phyloP scores from a whole-genome alignment of 1,284 basidiomycete genomes.

The Boletus mariae region DNA sequence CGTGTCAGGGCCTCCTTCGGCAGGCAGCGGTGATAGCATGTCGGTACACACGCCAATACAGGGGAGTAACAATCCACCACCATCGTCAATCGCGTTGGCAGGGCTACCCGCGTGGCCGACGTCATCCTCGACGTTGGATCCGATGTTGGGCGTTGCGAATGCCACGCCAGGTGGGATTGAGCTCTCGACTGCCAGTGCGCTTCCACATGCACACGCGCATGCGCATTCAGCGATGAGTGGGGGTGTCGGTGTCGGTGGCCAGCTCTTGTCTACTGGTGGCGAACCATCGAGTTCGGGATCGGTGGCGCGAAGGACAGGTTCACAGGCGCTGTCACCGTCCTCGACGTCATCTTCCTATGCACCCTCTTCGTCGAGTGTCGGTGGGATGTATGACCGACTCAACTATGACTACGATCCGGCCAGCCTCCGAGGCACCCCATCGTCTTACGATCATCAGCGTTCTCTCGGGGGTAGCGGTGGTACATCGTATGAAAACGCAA shows the following conservation, averaged over 20 bases:
- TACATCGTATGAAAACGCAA: slow-evolving; percentile 17
- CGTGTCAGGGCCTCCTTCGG: slow-evolving; percentile 17
- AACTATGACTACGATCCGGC: slow-evolving; percentile 26
- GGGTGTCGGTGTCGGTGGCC: slow-evolving; percentile 16
- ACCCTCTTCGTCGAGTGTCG: slow-evolving; percentile 15
- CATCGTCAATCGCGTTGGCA: slow-evolving; percentile 25
- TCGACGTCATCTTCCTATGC: slow-evolving; percentile 15
- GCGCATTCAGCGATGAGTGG: slow-evolving; percentile 14
- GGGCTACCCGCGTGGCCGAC: slow-evolving; percentile 33
- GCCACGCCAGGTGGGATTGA: slow-evolving; percentile 33
- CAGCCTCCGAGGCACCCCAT: slow-evolving; percentile 11
- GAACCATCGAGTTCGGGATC: slow-evolving; percentile 24
- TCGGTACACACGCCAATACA: slow-evolving; percentile 21
- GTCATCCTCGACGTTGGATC: slow-evolving; percentile 24
- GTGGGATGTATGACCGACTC: slow-evolving; percentile 21
- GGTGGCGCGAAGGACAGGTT: slow-evolving; percentile 14
- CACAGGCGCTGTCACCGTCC: slow-evolving; percentile 23
- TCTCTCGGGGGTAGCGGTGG: slow-evolving; percentile 6
- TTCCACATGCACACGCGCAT: slow-evolving; percentile 16
- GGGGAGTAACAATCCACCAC: slow-evolving; percentile 7
- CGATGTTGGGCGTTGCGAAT: slow-evolving; percentile 33
- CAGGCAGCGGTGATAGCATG: slow-evolving; percentile 15
- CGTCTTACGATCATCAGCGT: slow-evolving; percentile 29
- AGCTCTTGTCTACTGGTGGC: slow-evolving; percentile 27
- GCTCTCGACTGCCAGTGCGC: slow-evolving; percentile 16